These are phyloP conservation scores for Botrytis fabae DNA, from an alignment of 2,329 filamentous ascomycete species.

Conservation along the genomic window DNA sequence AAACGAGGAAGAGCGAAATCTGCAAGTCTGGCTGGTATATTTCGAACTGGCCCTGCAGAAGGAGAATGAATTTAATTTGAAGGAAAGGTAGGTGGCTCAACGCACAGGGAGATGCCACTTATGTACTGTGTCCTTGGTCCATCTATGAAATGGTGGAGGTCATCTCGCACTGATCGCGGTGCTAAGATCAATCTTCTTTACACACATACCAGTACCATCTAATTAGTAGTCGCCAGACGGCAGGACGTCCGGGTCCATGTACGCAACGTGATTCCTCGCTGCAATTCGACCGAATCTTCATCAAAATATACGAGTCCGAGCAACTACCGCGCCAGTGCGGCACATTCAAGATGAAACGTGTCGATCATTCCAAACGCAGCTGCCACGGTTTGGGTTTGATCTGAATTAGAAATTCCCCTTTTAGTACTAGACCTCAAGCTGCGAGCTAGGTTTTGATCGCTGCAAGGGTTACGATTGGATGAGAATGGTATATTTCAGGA, in stretches of 20 bases:
- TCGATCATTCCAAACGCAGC: neutral
- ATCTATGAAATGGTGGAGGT: neutral
- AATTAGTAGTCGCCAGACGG: neutral
- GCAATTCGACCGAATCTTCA: neutral
- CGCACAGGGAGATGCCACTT: neutral
- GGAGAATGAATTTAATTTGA: neutral
- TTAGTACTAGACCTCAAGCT: neutral
- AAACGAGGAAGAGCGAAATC: neutral
- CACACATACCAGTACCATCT: neutral
- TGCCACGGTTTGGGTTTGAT: constrained; percentile 3
- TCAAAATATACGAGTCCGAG: neutral
- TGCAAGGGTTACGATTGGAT: neutral
- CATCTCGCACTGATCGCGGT: neutral
- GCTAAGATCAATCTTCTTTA: neutral
- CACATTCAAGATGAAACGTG: neutral
- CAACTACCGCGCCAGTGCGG: neutral
- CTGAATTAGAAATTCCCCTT: neutral
- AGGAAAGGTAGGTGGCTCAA: neutral
- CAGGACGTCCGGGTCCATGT: neutral
- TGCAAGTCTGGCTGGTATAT: neutral
- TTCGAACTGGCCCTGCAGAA: neutral
- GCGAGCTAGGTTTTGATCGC: neutral
- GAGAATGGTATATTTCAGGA: neutral
- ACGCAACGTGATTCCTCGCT: neutral
- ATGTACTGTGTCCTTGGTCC: neutral